These are phyloP conservation scores for Tolypocladium pustulatum DNA, from an alignment of 2,329 filamentous ascomycete genomes.

Conservation along the genomic window DNA sequence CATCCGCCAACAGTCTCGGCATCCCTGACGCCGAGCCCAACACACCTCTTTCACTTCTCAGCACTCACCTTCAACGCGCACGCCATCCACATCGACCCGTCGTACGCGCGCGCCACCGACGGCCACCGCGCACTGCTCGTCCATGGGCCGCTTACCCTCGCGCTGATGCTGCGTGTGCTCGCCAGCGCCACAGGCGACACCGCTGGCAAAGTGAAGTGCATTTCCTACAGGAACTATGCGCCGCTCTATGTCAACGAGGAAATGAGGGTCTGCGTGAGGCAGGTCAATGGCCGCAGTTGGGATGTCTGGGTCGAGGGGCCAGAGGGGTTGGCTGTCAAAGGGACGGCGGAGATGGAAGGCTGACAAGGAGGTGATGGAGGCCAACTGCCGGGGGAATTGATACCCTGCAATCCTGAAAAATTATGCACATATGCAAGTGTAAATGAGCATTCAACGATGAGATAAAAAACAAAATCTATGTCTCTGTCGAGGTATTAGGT, in stretches of 20 bases:
- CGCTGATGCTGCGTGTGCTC: conserved; percentile 63
- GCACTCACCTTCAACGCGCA: conserved; percentile 91
- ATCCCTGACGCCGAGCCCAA: conserved; percentile 52
- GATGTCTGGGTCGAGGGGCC: conserved; percentile 56
- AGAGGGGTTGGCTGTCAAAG: conserved; percentile 53
- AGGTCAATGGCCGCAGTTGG: conserved; percentile 31
- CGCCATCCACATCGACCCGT: conserved; percentile 71
- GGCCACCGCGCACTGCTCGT: conserved; percentile 68
- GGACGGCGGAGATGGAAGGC: conserved; percentile 23
- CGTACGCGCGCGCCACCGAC: conserved; percentile 61
- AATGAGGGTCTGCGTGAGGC: conserved; percentile 56
- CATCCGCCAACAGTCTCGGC: conserved; percentile 28
- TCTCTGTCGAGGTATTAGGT: background rate
- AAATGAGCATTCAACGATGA: background rate
- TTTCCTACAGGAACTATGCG: conserved; percentile 73
- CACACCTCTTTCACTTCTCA: conserved; percentile 80
- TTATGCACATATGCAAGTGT: background rate
- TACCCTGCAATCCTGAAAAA: background rate
- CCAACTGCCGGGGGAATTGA: background rate
- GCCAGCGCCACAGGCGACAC: conserved; percentile 6
- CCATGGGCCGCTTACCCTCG: conserved; percentile 75
- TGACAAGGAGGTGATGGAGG: background rate
- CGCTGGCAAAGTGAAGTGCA: conserved; percentile 32
- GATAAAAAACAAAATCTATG: background rate
- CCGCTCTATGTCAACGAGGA: conserved; percentile 68